Conservation (phyloP, 108 stramenopile species). For the Fistulifera pelliculosa region DNA sequence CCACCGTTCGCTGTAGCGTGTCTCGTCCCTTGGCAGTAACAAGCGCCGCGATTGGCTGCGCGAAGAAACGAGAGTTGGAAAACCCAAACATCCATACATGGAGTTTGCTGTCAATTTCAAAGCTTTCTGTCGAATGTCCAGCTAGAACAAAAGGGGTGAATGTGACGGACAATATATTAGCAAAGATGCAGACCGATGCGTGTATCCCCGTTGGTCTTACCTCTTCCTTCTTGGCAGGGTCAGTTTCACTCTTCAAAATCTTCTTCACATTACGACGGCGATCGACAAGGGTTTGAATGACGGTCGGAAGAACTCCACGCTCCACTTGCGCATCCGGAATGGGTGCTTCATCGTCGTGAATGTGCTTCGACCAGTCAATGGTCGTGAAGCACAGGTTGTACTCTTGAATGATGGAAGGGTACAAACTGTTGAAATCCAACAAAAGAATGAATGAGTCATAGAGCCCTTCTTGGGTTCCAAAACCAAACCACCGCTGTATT, state of each 20-base stretch:
- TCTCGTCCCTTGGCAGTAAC: conserved; percentile 98
- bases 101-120: conserved; percentile 99
- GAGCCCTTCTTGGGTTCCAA: conserved; percentile 97
- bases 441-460: conserved; percentile 98
- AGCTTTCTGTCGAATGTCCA: conserved; percentile 97
- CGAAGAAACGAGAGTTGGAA: conserved; percentile 95
- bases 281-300: conserved; percentile 93
- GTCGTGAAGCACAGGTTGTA: conserved; percentile 99
- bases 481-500: conserved; percentile 96
- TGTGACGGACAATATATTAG: no score
- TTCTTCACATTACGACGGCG: conserved; percentile 92
- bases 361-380: conserved; percentile 79
- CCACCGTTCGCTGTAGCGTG: conserved; percentile 93
- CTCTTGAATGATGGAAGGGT: conserved; percentile 99
- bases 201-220: no score
- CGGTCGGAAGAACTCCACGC: conserved; percentile 91
- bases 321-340: conserved; percentile 77
- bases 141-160: conserved; percentile 21
- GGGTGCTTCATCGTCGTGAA: conserved; percentile 41
- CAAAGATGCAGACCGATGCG: no score
- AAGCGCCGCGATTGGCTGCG: conserved; percentile 96
- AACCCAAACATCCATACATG: conserved; percentile 99
- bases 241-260: conserved; percentile 78
- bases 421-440: conserved; percentile 98
- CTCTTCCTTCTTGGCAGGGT: conserved; percentile 61